Conservation (phyloP, 2,329 filamentous ascomycete species). For the Fusarium napiforme region DNA sequence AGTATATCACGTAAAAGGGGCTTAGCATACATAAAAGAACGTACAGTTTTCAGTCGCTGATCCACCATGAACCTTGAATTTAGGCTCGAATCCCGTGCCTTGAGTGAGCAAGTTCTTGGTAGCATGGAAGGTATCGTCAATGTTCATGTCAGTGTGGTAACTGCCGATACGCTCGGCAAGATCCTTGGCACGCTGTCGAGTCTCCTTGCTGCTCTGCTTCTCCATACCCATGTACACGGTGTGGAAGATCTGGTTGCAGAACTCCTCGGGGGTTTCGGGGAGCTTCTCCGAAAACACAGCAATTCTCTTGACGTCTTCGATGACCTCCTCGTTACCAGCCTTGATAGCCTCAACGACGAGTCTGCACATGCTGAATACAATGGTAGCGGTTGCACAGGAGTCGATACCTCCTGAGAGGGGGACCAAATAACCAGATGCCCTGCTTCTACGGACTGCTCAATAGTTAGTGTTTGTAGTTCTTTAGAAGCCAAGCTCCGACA, state of each 20-base stretch:
- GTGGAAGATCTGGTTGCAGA: constrained; percentile 56
- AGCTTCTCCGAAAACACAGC: constrained; percentile 45
- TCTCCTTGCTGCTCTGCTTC: constrained; percentile 73
- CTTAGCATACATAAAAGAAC: not conserved
- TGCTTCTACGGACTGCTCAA: constrained; percentile 22
- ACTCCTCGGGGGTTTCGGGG: constrained; percentile 66
- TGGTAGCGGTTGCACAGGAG: constrained; percentile 39
- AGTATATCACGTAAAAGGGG: constrained; percentile 47
- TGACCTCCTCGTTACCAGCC: constrained; percentile 35
- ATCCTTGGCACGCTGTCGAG: constrained; percentile 71
- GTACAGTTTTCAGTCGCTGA: constrained; percentile 55
- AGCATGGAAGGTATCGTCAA: constrained; percentile 71
- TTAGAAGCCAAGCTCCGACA: not conserved
- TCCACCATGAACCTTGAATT: constrained; percentile 69
- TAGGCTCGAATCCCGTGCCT: constrained; percentile 64
- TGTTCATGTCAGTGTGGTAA: constrained; percentile 79
- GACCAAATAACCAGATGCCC: constrained; percentile 16
- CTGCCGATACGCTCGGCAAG: constrained; percentile 72
- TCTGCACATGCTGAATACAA: constrained; percentile 63
- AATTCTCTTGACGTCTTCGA: constrained; percentile 52
- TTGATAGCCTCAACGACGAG: constrained; percentile 53
- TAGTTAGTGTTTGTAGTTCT: not conserved
- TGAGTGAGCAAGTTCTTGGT: constrained; percentile 65
- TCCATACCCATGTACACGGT: constrained; percentile 70
- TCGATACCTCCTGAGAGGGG: constrained; percentile 39